These are phyloP conservation scores for Penicillium vulpinum DNA, from an alignment of 2,329 filamentous ascomycete species.

Conservation along the genomic window DNA sequence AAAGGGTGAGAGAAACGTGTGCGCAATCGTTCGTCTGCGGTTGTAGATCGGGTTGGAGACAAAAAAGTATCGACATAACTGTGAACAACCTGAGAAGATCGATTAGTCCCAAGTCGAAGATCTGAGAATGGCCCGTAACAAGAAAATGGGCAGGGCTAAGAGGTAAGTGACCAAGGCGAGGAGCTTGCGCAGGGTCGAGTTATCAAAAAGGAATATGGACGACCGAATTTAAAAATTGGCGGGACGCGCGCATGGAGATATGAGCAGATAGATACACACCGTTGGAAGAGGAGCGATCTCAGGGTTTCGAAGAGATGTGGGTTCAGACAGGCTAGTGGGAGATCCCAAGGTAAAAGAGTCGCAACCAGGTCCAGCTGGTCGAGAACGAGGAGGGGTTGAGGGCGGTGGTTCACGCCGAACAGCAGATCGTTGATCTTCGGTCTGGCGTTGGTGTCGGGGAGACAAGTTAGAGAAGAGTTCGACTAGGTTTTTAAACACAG, in stretches of 20 bases:
- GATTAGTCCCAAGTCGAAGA: conserved; percentile 5
- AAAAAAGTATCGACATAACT: conserved; percentile 22
- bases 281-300: conserved; percentile 4
- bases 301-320: not conserved
- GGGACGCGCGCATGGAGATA: conserved; percentile 3
- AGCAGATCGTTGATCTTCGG: conserved; percentile 16
- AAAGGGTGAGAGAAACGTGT: conserved; percentile 6
- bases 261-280: conserved; percentile 14
- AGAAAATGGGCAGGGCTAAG: not conserved
- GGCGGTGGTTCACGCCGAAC: conserved; percentile 1
- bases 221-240: not conserved
- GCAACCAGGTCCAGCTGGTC: not conserved
- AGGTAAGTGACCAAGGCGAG: not conserved
- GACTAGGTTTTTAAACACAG: conserved; percentile 18
- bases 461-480: conserved; percentile 20
- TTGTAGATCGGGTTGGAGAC: conserved; percentile 11
- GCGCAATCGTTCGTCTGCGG: conserved; percentile 16
- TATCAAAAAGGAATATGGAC: not conserved
- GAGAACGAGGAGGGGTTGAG: conserved; percentile 10
- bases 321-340: not conserved
- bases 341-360: not conserved
- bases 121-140: not conserved
- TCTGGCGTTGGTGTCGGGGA: conserved; percentile 18
- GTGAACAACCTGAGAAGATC: conserved; percentile 9
- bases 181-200: not conserved